Evolutionary conservation across 2,329 filamentous ascomycete genomes (phyloP), one percentile per base, ranked within the genome.

Genomic region (Emydomyces testavorans): DNA sequence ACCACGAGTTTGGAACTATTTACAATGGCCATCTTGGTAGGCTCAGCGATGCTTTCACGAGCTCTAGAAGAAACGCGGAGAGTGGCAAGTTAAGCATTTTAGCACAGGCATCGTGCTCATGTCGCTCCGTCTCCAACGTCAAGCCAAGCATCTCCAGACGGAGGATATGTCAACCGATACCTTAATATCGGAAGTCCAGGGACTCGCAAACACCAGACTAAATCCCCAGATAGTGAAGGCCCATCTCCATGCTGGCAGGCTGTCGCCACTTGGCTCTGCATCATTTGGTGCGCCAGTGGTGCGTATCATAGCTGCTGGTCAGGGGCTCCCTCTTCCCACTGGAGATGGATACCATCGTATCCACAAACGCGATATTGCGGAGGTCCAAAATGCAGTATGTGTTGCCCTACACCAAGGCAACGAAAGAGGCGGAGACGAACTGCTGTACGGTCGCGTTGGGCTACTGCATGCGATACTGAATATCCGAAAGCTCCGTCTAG

Each of bases 401-500:
- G 21, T 58, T 5, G 60, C 65, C 1, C 53, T 66, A 4, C 47
- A 54, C 6, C 62, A 65, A 49, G 58, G 55, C 0, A 53, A 53
- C 31, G 35, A 59, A 7, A 58, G 62, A 43, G 66, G 66, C 6
- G 60, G 57, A 1, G 66, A 69, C 41, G 66, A 69, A 42, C 51
- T 66, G 26, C 35, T 69, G 3, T 67, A 60, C 48, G 66, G 66
- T 7, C 62, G 66, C 16, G 59, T 61, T 26, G 66, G 66, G 1
- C 52, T 69, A 4, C 48, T 69, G 1, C 65, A 62, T 61, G 51
- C 55, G 1, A 50, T 68, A 4, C 36, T 68, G 35, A 66, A 65
- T 26, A 50, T 68, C 15, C 55, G 65, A 35, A 49, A 53, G 5
- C 56, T 59, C 36, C n/a, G 24, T 5, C 59, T 56, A 18, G 54